Base-by-base conservation (phyloP, 352 stramenopile species). In the Globisporangium yorkense region DNA sequence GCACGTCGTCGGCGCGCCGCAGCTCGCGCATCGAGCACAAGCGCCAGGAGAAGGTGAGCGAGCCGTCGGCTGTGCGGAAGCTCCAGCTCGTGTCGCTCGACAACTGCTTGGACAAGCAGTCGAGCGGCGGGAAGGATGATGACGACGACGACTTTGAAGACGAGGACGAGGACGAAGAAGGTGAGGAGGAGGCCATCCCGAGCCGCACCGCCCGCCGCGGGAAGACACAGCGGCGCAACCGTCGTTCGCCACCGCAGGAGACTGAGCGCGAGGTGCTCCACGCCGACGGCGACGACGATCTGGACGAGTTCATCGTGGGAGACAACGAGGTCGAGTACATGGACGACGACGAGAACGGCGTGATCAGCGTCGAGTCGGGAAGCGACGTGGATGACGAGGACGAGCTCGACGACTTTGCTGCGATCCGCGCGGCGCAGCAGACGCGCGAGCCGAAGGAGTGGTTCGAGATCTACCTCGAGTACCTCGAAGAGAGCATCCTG, bases 241-340 rank as follows among this genome's bases (percentile, higher is more conserved):
- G 56, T 48, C 57, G 58, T 31, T 54, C 52, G 31, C 67, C 59
- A 3, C 39, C 18, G 33, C 43, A 45, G 12, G 53, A 72, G 24
- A 60, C 61, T 5, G 62, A 75, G 29, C 59, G 45, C 35, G 71
- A 80, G 54, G 69, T 67, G 54, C 58, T 74, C 3, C 70, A 81
- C 39, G 77, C 71, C 1, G 75, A 88, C 56, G 72, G 66, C 18
- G 80, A 70, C 56, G 78, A 91, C 4, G 80, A 93, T 53, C 56
- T 91, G 52, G 84, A 92, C 35, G 80, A 88, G 47, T 94, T 94
- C 56, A 87, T 95, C 48, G 80, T 79, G 18, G 71, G 52, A 3
- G 85, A 95, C 62, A 72, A 91, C 61, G 76, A 93, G 41, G 68
- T 95, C 48, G 83, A 93, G 67, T 95, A 90, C 67, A 94, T 95